Conservation (phyloP, 257 asterid species). For the Penstemon newberryi region DNA sequence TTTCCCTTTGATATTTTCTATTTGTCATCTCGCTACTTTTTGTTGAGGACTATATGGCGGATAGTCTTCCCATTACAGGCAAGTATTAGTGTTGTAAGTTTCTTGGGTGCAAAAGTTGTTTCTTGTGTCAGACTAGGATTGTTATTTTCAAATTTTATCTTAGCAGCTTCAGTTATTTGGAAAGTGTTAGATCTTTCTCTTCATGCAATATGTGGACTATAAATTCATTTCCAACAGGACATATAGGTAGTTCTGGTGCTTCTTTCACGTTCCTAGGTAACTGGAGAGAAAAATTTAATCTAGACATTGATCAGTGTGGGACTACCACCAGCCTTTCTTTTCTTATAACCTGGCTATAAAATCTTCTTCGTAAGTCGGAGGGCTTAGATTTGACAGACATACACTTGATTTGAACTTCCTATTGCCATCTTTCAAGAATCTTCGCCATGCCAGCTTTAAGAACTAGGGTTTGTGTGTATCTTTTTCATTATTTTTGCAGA, state of each 20-base stretch:
- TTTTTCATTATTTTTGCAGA: background rate
- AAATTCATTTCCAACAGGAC: background rate
- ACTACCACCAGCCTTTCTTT: background rate
- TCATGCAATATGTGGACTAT: background rate
- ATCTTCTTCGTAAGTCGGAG: background rate
- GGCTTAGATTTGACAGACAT: background rate
- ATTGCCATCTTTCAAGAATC: background rate
- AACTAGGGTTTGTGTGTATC: background rate
- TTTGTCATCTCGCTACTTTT: conserved; percentile 88
- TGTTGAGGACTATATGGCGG: conserved; percentile 87
- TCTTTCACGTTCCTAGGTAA: background rate
- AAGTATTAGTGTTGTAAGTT: conserved; percentile 39
- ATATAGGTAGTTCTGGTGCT: background rate
- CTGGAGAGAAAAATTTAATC: background rate
- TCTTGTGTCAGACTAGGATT: background rate
- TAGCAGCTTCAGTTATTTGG: conserved; percentile 13
- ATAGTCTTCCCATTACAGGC: conserved; percentile 89
- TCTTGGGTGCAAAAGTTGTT: conserved; percentile 7
- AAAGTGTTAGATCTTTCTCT: conserved; percentile 1
- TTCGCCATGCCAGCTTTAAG: background rate
- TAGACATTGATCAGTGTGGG: background rate
- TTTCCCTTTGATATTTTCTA: conserved; percentile 93
- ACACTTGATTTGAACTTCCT: background rate
- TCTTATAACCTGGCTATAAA: background rate
- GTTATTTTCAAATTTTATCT: conserved; percentile 1